Conservation (phyloP, 306 rosid genomes). For the Fragaria iinumae region DNA sequence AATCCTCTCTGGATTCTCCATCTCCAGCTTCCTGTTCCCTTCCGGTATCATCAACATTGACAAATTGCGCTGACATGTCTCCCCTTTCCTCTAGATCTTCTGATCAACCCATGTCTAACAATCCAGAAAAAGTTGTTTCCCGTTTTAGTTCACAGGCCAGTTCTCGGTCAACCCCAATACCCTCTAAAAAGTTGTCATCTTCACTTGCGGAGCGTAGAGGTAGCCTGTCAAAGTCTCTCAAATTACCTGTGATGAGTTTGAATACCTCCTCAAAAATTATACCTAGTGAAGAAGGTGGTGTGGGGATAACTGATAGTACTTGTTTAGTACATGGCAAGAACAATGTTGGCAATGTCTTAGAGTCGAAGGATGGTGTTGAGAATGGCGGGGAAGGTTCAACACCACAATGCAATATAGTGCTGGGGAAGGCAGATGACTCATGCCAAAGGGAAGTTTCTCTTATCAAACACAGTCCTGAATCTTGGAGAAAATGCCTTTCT, state of each 20-base stretch:
- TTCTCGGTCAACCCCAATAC: conserved; percentile 42
- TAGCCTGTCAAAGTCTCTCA: conserved; percentile 67
- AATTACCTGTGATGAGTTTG: conserved; percentile 56
- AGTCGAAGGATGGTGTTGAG: conserved; percentile 31
- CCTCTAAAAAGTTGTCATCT: conserved; percentile 59
- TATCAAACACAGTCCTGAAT: conserved; percentile 33
- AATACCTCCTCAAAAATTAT: conserved; percentile 38
- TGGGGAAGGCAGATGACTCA: conserved; percentile 24
- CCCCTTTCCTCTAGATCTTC: conserved; percentile 45
- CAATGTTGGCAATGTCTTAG: conserved; percentile 31
- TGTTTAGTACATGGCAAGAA: conserved; percentile 35
- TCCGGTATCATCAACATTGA: conserved; percentile 47
- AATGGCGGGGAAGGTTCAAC: conserved; percentile 37
- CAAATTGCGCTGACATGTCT: conserved; percentile 56
- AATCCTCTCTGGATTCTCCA: conserved; percentile 72
- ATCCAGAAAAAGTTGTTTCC: conserved; percentile 42
- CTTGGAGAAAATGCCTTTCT: conserved; percentile 26
- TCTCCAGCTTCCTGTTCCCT: conserved; percentile 40
- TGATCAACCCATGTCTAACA: conserved; percentile 39
- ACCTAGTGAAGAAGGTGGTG: conserved; percentile 37
- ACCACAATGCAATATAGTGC: conserved; percentile 32
- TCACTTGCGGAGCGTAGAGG: conserved; percentile 95
- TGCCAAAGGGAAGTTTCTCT: conserved; percentile 30
- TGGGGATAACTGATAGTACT: conserved; percentile 26
- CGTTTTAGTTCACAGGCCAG: conserved; percentile 37